Conservation (phyloP, 352 stramenopile species). For the Globisporangium irregulare region DNA sequence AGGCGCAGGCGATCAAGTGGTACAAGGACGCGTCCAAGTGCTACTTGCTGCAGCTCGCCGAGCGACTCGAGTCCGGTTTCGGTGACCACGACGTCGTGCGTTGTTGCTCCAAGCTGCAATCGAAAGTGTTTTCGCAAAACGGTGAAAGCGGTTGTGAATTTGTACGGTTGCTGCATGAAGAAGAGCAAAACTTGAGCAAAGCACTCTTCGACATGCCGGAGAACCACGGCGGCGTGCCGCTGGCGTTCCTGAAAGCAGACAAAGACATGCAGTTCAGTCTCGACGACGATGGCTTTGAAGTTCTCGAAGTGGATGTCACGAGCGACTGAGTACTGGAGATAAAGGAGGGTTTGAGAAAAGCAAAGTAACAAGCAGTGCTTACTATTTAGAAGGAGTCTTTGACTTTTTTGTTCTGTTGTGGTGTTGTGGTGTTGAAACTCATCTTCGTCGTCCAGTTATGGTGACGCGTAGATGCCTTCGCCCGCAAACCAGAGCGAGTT, state of each 20-base stretch:
- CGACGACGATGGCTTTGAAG: conserved; percentile 82
- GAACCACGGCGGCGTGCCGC: conserved; percentile 70
- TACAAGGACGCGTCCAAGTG: conserved; percentile 62
- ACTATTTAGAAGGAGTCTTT: conserved; percentile 8
- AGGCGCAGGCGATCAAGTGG: conserved; percentile 67
- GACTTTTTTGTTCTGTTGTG: no score
- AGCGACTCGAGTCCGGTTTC: conserved; percentile 44
- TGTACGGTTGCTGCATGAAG: conserved; percentile 42
- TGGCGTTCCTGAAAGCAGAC: conserved; percentile 66
- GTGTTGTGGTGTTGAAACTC: no score
- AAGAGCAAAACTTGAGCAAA: conserved; percentile 43
- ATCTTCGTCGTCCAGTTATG: conserved; percentile 23
- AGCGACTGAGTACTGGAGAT: neutral
- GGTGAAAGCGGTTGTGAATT: conserved; percentile 34
- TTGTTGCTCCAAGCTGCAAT: conserved; percentile 39
- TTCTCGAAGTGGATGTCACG: conserved; percentile 33
- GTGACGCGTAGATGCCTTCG: conserved; percentile 79
- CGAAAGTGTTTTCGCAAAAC: conserved; percentile 2
- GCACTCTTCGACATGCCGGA: conserved; percentile 68
- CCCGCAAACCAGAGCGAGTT: conserved; percentile 73
- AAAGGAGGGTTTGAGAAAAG: neutral
- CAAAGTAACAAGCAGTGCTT: neutral
- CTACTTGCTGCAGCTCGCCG: conserved; percentile 67
- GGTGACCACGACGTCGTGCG: conserved; percentile 35
- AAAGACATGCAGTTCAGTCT: conserved; percentile 73